A percentile compares a stretch with the other conserved stretches of the same genome.
Evolutionary conservation across 2,329 filamentous ascomycete genomes (phyloP).

Genomic region (Xylaria sp.): DNA sequence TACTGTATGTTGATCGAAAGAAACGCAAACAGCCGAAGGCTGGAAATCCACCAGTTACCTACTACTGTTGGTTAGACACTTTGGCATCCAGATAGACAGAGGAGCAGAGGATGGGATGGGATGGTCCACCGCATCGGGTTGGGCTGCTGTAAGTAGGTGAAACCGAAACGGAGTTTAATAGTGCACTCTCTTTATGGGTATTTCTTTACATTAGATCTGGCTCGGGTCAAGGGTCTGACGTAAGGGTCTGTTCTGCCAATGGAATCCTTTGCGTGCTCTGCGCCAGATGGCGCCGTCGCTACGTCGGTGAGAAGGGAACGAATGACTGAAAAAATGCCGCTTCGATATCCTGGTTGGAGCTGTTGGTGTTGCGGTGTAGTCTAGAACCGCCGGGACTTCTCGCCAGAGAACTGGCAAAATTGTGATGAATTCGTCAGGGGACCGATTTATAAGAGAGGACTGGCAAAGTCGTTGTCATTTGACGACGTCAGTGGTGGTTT

Average conservation of each 20-base stretch:
- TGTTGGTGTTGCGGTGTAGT: neutral
- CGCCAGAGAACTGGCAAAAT: slow-evolving; percentile 1
- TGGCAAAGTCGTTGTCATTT: slow-evolving; percentile 3
- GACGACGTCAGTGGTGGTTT: slow-evolving; percentile 12
- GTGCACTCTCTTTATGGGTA: neutral
- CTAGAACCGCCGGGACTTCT: slow-evolving; percentile 12
- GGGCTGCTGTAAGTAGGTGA: neutral
- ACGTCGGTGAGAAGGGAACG: neutral
- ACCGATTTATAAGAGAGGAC: slow-evolving; percentile 17
- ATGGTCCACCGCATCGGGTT: neutral
- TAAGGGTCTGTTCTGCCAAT: slow-evolving; percentile 8
- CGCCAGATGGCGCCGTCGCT: neutral
- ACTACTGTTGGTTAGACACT: too few species aligned
- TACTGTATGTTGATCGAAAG: neutral
- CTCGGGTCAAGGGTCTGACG: slow-evolving; percentile 9
- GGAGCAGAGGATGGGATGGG: too few species aligned
- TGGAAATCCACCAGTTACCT: too few species aligned
- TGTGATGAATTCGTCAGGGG: slow-evolving; percentile 5
- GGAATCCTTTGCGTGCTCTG: neutral
- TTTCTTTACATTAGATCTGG: neutral
- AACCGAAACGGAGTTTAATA: slow-evolving; percentile 14
- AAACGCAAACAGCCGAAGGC: neutral
- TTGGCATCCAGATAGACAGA: neutral
- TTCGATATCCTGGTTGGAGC: neutral
- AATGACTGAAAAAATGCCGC: slow-evolving; percentile 9